Percentiles rank a stretch among this genome's conserved stretches.
Conservation (phyloP, 805 yeast species). For the Yarrowia sp. region DNA sequence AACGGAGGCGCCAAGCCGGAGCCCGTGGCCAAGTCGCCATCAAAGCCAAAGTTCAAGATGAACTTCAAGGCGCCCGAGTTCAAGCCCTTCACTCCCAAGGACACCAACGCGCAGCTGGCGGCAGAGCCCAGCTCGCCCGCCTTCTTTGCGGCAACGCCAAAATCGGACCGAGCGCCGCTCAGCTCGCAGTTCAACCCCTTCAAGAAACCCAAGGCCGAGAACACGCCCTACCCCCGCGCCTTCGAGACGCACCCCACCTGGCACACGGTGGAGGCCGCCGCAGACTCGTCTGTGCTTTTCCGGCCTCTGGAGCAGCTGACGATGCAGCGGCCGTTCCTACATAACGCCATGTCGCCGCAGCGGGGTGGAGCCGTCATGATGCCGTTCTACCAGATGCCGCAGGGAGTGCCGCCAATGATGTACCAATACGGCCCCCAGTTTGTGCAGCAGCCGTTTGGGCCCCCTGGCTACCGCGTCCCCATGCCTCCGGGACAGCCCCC, state of each 20-base stretch:
- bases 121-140: slow-evolving; percentile 10
- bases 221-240: slow-evolving; percentile 20
- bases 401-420: slow-evolving; percentile 24
- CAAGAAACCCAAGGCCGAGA: slow-evolving; percentile 21
- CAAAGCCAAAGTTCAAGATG: slow-evolving; percentile 47
- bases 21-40: slow-evolving; percentile 30
- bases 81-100: slow-evolving; percentile 45
- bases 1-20: slow-evolving; percentile 9
- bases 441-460: slow-evolving; percentile 21
- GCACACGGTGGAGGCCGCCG: slow-evolving; percentile 20
- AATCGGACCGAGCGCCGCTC: background rate
- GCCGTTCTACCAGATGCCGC: slow-evolving; percentile 25
- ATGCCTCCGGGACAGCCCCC: slow-evolving; percentile 24
- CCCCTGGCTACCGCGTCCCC: slow-evolving; percentile 20
- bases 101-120: slow-evolving; percentile 2
- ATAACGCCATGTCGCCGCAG: slow-evolving; percentile 25
- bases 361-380: slow-evolving; percentile 25
- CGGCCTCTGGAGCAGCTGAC: slow-evolving; percentile 17
- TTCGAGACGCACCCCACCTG: slow-evolving; percentile 25
- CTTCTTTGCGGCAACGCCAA: background rate
- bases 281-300: slow-evolving; percentile 18
- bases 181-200: slow-evolving; percentile 13
- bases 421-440: slow-evolving; percentile 25
- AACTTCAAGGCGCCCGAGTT: slow-evolving; percentile 60
- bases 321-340: slow-evolving; percentile 20